A percentile compares a stretch with the other conserved stretches of the same genome.
Conservation (phyloP, 148 eudicot genomes). For the Rhododendron griersonianum region DNA sequence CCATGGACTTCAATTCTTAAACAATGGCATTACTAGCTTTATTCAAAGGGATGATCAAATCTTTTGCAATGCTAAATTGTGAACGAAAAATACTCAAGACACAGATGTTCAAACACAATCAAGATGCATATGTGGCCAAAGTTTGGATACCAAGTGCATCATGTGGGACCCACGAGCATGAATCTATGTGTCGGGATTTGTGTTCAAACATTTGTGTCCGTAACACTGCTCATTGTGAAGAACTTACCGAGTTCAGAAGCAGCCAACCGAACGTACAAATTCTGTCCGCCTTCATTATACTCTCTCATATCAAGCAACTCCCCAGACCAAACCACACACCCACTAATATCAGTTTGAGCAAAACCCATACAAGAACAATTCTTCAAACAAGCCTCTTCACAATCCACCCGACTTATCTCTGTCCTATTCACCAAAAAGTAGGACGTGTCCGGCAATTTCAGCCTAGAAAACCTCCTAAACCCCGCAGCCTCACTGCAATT, state of each 20-base stretch:
- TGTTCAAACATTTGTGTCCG: neutral
- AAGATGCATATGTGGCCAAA: neutral
- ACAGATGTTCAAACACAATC: neutral
- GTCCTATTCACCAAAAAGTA: neutral
- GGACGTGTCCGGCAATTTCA: slow-evolving; percentile 27
- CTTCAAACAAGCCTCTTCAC: slow-evolving; percentile 15
- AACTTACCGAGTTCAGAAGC: slow-evolving; percentile 22
- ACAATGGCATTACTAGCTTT: no score
- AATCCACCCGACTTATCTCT: neutral
- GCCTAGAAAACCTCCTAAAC: slow-evolving; percentile 16
- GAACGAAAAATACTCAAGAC: neutral
- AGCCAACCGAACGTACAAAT: slow-evolving; percentile 19
- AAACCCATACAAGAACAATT: slow-evolving; percentile 29
- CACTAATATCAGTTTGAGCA: slow-evolving; percentile 15
- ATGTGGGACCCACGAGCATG: neutral
- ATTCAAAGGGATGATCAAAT: no score
- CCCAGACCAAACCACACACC: slow-evolving; percentile 23
- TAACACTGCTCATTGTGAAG: neutral
- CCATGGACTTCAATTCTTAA: no score
- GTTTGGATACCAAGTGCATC: neutral
- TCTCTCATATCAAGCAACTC: slow-evolving; percentile 20
- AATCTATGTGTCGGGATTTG: neutral
- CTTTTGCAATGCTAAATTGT: neutral
- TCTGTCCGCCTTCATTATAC: slow-evolving; percentile 15
- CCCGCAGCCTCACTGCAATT: slow-evolving; percentile 9